Base-by-base conservation (phyloP, 1,139 yeast species). In the Candida glucosophila region DNA sequence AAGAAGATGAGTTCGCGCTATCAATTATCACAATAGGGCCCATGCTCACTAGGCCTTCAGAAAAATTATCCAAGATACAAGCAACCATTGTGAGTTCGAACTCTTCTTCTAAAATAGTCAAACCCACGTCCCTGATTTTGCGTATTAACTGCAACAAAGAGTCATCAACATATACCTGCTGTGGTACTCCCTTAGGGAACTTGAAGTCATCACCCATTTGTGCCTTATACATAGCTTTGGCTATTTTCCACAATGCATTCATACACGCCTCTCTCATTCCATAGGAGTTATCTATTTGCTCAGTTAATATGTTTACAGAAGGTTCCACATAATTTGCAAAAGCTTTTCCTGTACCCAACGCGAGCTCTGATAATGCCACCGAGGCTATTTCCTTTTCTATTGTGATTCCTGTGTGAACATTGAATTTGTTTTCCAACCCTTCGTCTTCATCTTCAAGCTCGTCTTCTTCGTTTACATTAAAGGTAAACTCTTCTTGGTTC, bases 381-480 rank as follows among this genome's bases (percentile, higher is more conserved):
- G 92, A 72, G n/a, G 96, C 95, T 43, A 83, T 86, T 63, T 90
- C 98, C 62, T 90, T 90, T 62, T 90, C 98, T 45, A 83, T 80
- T 38, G 96, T 85, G 45, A 90, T 77, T 63, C 95, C 97, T 27
- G 95, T 81, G 66, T 86, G 86, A 39, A 88, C 88, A 41, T 82
- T 78, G 49, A 82, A 68, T 39, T 78, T 78, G 44, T 77, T 77
- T 33, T 71, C 75, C 38, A 77, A 52, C 28, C 78, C 88, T 34
- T 73, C 77, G 29, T 64, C 75, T 6, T 23, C 25, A 10, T 52
- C 58, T 23, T 41, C 50, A 12, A 41, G 53, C 16, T 43, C 58
- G 25, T 53, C 59, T 22, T 41, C 59, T 12, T 51, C 69, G 24
- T 55, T 65, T 17, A 52, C 44, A 34, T 67, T 59, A 44, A 70